phyloP scores from a whole-genome alignment of 805 yeast genomes.

The Clavispora carvajalis region DNA sequence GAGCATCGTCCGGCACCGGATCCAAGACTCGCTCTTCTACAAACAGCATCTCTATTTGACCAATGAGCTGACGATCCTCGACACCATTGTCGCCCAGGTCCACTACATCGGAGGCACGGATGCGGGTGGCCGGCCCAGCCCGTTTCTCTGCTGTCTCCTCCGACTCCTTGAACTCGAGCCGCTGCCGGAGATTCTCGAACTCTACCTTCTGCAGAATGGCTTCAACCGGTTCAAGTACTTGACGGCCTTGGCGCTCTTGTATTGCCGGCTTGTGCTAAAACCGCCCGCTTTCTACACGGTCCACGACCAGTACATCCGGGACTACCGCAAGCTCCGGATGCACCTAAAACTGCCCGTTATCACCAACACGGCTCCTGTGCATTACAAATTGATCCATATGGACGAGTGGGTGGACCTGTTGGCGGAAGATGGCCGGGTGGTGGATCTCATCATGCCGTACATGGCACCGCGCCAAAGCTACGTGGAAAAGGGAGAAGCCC shows the following conservation, averaged over 20 bases:
- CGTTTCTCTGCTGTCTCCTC: constrained; percentile 71
- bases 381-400: constrained; percentile 43
- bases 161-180: constrained; percentile 79
- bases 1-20: constrained; percentile 37
- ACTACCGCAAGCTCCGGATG: constrained; percentile 61
- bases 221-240: constrained; percentile 62
- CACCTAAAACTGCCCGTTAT: constrained; percentile 26
- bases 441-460: constrained; percentile 72
- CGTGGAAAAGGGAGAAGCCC: constrained; percentile 38
- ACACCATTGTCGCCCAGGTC: constrained; percentile 29
- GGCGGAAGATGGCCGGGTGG: constrained; percentile 50
- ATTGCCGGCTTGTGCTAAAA: constrained; percentile 44
- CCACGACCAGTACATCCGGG: constrained; percentile 54
- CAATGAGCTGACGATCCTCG: constrained; percentile 36
- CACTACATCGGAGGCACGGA: constrained; percentile 56
- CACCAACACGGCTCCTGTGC: constrained; percentile 20
- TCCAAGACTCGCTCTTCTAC: constrained; percentile 40
- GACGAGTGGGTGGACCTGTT: constrained; percentile 73
- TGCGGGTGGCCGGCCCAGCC: constrained; percentile 54
- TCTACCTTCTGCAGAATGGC: constrained; percentile 54
- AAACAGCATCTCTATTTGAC: constrained; percentile 37
- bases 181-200: constrained; percentile 45
- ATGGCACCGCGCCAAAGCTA: constrained; percentile 38
- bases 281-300: constrained; percentile 39
- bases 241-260: constrained; percentile 64